Percentiles rank a stretch among this genome's conserved stretches.
Evolutionary conservation across 1,284 basidiomycete genomes (phyloP).

Genomic region (Irpex rosettiformis): DNA sequence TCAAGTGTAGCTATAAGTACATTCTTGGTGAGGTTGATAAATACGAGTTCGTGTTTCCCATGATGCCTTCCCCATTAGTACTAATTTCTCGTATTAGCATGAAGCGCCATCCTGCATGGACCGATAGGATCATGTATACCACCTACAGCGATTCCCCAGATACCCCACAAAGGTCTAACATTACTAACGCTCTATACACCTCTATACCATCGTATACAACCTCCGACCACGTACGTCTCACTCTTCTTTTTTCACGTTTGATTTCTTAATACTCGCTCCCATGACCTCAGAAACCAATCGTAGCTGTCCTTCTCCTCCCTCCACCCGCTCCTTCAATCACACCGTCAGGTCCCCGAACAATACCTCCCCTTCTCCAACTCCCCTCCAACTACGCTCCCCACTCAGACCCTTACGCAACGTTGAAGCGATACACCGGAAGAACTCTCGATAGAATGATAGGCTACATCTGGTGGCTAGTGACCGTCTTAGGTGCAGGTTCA

Average conservation of each 20-base stretch:
- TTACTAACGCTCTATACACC: slow-evolving; percentile 69
- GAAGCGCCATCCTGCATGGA: slow-evolving; percentile 89
- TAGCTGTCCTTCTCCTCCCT: slow-evolving; percentile 58
- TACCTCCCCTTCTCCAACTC: slow-evolving; percentile 43
- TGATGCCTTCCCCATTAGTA: background rate
- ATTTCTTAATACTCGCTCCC: slow-evolving; percentile 5
- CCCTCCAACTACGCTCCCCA: slow-evolving; percentile 46
- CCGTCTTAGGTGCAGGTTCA: slow-evolving; percentile 74
- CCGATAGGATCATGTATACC: slow-evolving; percentile 89
- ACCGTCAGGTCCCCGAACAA: slow-evolving; percentile 8
- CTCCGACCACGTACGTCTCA: slow-evolving; percentile 63
- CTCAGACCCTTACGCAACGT: slow-evolving; percentile 46
- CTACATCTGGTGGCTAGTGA: slow-evolving; percentile 69
- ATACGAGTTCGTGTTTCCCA: slow-evolving; percentile 58
- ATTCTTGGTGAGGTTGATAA: slow-evolving; percentile 73
- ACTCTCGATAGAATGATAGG: slow-evolving; percentile 72
- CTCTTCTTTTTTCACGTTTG: background rate
- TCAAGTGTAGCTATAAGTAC: slow-evolving; percentile 91
- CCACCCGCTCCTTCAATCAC: slow-evolving; percentile 24
- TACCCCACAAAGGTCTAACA: slow-evolving; percentile 46
- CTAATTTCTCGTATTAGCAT: slow-evolving; percentile 35
- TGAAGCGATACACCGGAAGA: slow-evolving; percentile 64
- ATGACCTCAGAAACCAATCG: slow-evolving; percentile 60
- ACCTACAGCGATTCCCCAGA: slow-evolving; percentile 70
- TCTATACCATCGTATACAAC: slow-evolving; percentile 73